Conservation (phyloP, 768 basidiomycete genomes). For the Hygrophoropsis aurantiaca region DNA sequence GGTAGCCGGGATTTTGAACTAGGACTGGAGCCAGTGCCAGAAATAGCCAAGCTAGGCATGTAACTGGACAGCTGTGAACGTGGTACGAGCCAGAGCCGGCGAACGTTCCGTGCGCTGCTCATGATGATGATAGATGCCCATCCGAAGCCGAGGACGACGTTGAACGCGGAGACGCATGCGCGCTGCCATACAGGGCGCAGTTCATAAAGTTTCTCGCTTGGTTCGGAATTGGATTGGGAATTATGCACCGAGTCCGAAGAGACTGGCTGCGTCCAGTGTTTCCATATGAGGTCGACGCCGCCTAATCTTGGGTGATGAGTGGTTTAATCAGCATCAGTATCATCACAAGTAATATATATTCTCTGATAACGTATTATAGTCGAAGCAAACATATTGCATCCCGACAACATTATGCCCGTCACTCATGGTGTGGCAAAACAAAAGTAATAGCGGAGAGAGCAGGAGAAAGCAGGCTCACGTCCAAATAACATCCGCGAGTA, state of each 20-base stretch:
- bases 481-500: slow-evolving; percentile 27
- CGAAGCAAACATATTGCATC: no score
- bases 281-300: not conserved
- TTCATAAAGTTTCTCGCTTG: slow-evolving; percentile 8
- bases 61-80: no score
- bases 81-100: slow-evolving; percentile 32
- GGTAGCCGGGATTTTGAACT: not conserved
- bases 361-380: slow-evolving; percentile 12
- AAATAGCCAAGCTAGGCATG: no score
- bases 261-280: not conserved
- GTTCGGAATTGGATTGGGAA: not conserved
- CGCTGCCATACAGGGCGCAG: slow-evolving; percentile 31
- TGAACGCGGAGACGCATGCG: slow-evolving; percentile 24
- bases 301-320: not conserved
- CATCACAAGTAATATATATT: no score
- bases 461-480: slow-evolving; percentile 19
- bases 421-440: not conserved
- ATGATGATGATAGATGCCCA: slow-evolving; percentile 26
- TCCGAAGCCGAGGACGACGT: slow-evolving; percentile 27
- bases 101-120: slow-evolving; percentile 25
- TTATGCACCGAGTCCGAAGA: not conserved
- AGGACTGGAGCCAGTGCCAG: no score
- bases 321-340: no score
- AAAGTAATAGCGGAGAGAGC: not conserved
- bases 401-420: no score